Conservation (phyloP, 805 yeast genomes). For the Candida nanaspora region DNA sequence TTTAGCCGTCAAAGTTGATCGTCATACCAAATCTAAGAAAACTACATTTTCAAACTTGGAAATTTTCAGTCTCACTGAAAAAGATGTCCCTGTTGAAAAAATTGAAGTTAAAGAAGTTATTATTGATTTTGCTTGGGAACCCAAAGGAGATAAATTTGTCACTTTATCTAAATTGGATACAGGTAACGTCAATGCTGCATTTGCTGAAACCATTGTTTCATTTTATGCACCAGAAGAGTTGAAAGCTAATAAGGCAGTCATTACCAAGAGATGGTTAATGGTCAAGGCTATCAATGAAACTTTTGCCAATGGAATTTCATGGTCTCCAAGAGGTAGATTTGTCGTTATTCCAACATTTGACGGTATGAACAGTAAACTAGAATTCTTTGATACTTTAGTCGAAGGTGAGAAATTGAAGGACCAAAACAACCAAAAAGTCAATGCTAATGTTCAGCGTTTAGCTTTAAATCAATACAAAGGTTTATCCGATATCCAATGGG, state of each 20-base stretch:
- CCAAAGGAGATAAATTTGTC: constrained; percentile 80
- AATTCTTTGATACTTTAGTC: constrained; percentile 80
- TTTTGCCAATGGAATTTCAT: constrained; percentile 63
- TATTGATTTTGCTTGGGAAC: constrained; percentile 92
- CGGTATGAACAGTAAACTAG: constrained; percentile 50
- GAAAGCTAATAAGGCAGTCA: constrained; percentile 23
- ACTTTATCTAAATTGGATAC: constrained; percentile 60
- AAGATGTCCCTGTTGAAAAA: constrained; percentile 90
- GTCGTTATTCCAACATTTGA: constrained; percentile 44
- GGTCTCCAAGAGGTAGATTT: constrained; percentile 94
- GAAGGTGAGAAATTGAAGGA: constrained; percentile 52
- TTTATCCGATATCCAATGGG: constrained; percentile 85
- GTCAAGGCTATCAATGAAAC: constrained; percentile 54
- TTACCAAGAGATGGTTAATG: constrained; percentile 32
- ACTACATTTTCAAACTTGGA: constrained; percentile 87
- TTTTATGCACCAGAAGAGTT: constrained; percentile 79
- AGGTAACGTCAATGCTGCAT: constrained; percentile 49
- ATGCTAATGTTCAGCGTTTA: constrained; percentile 54
- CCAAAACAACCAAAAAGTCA: constrained; percentile 35
- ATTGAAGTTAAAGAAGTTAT: constrained; percentile 89
- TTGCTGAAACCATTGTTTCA: constrained; percentile 54
- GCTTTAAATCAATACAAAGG: constrained; percentile 64
- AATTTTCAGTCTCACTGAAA: constrained; percentile 80
- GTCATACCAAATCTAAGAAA: constrained; percentile 94
- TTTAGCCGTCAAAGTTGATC: constrained; percentile 90